Conservation (phyloP, 805 yeast species). For the Candida incommunis region DNA sequence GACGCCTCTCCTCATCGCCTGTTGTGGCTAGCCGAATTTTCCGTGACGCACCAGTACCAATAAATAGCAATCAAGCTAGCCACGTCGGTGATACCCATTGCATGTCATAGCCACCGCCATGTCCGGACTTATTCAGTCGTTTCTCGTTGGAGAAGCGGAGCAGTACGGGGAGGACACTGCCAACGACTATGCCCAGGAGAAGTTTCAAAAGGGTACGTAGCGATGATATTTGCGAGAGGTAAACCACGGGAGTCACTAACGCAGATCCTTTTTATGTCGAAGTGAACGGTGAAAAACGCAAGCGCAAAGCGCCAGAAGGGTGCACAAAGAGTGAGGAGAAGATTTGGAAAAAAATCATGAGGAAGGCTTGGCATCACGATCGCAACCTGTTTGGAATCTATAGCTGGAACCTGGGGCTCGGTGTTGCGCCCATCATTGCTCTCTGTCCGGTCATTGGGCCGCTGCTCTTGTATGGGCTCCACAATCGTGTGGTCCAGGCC, state of each 20-base stretch:
- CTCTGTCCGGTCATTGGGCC: conserved; percentile 83
- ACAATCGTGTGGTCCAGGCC: conserved; percentile 46
- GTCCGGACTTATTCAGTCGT: no score
- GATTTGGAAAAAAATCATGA: conserved; percentile 60
- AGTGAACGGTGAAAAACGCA: conserved; percentile 38
- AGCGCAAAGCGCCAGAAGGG: conserved; percentile 46
- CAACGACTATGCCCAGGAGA: conserved; percentile 54
- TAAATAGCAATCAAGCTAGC: no score
- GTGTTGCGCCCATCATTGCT: conserved; percentile 60
- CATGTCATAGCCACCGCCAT: no score
- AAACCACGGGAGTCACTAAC: no score
- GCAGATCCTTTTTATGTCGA: conserved; percentile 19
- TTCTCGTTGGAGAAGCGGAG: background rate
- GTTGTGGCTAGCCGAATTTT: no score
- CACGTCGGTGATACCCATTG: no score
- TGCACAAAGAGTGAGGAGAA: conserved; percentile 45
- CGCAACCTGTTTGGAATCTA: conserved; percentile 43
- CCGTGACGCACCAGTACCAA: no score
- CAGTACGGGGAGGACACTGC: background rate
- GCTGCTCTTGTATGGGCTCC: conserved; percentile 61
- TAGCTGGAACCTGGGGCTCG: conserved; percentile 52
- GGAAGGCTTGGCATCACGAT: conserved; percentile 79
- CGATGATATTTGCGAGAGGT: no score
- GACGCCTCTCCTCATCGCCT: no score
- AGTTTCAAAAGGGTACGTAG: conserved; percentile 32